These are phyloP conservation scores for Parachaetomium inaequale DNA, from an alignment of 495 filamentous ascomycete species.

Conservation along the genomic window DNA sequence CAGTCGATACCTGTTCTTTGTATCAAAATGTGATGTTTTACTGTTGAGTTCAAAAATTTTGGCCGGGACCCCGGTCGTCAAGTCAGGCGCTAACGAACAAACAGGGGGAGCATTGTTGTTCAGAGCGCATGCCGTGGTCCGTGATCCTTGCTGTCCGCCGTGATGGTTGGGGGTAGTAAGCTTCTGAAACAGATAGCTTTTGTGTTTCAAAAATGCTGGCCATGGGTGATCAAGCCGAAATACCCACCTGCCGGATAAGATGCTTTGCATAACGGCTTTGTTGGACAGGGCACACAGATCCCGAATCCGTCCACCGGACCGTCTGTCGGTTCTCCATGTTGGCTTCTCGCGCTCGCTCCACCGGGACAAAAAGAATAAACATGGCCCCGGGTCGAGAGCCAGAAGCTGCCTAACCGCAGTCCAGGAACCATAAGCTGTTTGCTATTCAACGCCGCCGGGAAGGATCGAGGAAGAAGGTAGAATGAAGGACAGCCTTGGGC, in stretches of 20 bases:
- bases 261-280: constrained; percentile 1
- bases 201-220: constrained; percentile 22
- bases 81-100: no score
- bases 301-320: neutral
- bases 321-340: neutral
- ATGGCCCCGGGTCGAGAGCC: neutral
- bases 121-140: neutral
- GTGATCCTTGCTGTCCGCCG: constrained; percentile 2
- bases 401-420: neutral
- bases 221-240: constrained; percentile 14
- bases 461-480: constrained; percentile 2
- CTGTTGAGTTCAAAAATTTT: no score
- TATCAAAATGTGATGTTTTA: no score
- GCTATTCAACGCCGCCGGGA: neutral
- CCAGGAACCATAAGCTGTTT: neutral
- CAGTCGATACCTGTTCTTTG: no score
- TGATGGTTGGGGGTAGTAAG: neutral
- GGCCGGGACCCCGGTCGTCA: no score
- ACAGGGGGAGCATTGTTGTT: neutral
- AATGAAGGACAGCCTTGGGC: neutral
- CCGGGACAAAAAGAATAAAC: neutral
- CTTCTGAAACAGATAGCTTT: constrained; percentile 19
- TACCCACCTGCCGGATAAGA: constrained; percentile 7
- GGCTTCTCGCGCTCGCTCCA: neutral
- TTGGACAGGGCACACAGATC: neutral